Evolutionary conservation across 1,284 basidiomycete species (phyloP), one percentile per base, ranked within the genome.

Genomic region (Schizopora paradoxa): DNA sequence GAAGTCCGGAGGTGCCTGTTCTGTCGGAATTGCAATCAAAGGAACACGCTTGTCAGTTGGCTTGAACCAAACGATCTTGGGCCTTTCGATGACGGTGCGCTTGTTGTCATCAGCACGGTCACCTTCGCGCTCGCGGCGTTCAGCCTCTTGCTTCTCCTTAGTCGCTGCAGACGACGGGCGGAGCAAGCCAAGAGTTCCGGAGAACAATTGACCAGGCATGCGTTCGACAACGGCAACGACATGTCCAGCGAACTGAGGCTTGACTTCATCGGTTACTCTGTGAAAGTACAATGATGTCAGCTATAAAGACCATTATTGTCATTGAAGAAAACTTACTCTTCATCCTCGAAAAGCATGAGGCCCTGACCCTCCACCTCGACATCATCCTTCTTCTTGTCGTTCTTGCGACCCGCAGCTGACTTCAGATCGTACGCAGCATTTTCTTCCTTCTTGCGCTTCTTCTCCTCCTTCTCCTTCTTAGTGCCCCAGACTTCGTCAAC

Each of bases 51-150:
- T 99, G 74, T 98, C 94, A 28, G 95, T 97, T 2, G 96, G 96
- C 67, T 98, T 95, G 77, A 99, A 98, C 96, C 96, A 99, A 43
- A 99, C 93, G 57, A 99, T 99, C 76, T 97, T 99, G 55, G 95
- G 96, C 34, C 94, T 85, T 65, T 92, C 89, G 39, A 87, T 80
- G 5, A 83, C 77, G 32, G 67, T 72, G 43, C 85, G 79, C 53
- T 84, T 76, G 32, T 86, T 84, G 57, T 90, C 83, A 49, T 86
- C 86, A 26, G 82, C 89, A 48, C 82, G 79, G 61, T 94, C 91
- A 42, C 93, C 93, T 62, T 97, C 95, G 41, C 96, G 86, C 66
- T 97, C 92, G 45, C 92, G 83, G 36, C 95, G 82, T 66, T 99
- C 96, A 33, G 95, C 92, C 58, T 99, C 95, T 65, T 99, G 95